phyloP scores from a whole-genome alignment of 2,329 filamentous ascomycete genomes.

The Aureobasidium subglaciale region DNA sequence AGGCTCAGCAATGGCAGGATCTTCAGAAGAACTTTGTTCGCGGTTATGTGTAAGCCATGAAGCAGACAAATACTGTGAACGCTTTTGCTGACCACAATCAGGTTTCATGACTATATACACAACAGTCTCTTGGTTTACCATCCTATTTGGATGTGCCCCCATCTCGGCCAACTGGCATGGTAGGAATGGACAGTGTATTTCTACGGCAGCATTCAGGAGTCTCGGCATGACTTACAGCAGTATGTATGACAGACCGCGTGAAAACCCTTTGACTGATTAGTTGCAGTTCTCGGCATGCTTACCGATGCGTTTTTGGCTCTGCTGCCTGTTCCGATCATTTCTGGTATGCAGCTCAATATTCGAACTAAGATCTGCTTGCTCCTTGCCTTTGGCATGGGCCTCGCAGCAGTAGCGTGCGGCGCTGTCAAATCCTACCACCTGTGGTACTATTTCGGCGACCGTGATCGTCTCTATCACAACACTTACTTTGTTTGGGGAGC shows the following conservation, averaged over 20 bases:
- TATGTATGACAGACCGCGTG: conserved; percentile 20
- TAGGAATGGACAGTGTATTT: conserved; percentile 38
- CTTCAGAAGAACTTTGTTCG: conserved; percentile 38
- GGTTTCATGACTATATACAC: conserved; percentile 39
- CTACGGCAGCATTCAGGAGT: conserved; percentile 33
- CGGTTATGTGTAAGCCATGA: conserved; percentile 35
- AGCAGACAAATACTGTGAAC: background rate
- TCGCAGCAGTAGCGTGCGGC: conserved; percentile 37
- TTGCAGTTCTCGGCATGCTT: conserved; percentile 31
- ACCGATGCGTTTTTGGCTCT: conserved; percentile 37
- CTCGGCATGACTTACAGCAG: conserved; percentile 43
- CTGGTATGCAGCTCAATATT: conserved; percentile 37
- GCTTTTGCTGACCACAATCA: conserved; percentile 21
- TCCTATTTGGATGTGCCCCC: conserved; percentile 44
- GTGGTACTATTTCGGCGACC: conserved; percentile 28
- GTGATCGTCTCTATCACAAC: conserved; percentile 32
- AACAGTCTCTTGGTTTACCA: conserved; percentile 37
- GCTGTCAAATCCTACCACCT: conserved; percentile 38
- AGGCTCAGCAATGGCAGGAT: conserved; percentile 34
- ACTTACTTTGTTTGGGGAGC: conserved; percentile 40
- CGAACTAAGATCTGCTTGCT: conserved; percentile 36
- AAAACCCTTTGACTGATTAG: background rate
- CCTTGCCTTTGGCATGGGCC: conserved; percentile 32
- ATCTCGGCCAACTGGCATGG: conserved; percentile 39
- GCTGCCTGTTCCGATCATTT: conserved; percentile 38